Evolutionary conservation across 2,329 filamentous ascomycete genomes (phyloP).

Genomic region (Westerdykella ornata): DNA sequence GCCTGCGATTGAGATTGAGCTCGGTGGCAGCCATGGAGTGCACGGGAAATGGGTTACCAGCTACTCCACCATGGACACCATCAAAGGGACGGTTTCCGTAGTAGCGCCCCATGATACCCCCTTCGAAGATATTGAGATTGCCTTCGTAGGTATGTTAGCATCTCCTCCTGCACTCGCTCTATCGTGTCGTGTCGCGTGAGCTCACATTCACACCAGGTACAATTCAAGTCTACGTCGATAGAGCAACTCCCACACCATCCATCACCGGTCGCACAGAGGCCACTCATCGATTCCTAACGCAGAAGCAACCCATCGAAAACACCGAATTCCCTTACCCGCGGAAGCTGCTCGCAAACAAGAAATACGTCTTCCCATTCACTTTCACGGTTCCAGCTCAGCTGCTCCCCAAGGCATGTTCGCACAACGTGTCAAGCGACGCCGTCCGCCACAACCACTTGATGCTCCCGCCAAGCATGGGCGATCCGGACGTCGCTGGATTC

Average conservation of each 20-base stretch:
- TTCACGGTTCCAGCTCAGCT: conserved; percentile 58
- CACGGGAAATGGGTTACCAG: conserved; percentile 37
- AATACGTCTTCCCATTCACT: conserved; percentile 56
- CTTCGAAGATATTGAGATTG: conserved; percentile 55
- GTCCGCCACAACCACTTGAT: conserved; percentile 51
- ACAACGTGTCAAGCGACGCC: conserved; percentile 46
- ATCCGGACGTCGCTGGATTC: conserved; percentile 47
- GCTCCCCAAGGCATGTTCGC: conserved; percentile 54
- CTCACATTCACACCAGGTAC: conserved; percentile 38
- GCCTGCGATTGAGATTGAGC: conserved; percentile 40
- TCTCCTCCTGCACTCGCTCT: neutral
- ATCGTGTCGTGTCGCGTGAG: neutral
- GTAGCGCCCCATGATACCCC: conserved; percentile 46
- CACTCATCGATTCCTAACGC: conserved; percentile 55
- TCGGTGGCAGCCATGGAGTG: conserved; percentile 30
- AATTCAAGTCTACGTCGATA: conserved; percentile 50
- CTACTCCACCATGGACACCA: conserved; percentile 53
- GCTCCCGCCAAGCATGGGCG: conserved; percentile 57
- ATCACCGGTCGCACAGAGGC: conserved; percentile 51
- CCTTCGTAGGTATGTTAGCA: conserved; percentile 48
- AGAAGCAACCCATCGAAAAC: conserved; percentile 54
- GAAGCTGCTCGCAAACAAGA: conserved; percentile 48
- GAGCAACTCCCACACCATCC: conserved; percentile 46
- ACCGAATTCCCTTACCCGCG: conserved; percentile 50
- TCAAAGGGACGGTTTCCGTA: conserved; percentile 50